Evolutionary conservation across 2,329 filamentous ascomycete genomes (phyloP).

Genomic region (Fusarium pseudocircinatum): DNA sequence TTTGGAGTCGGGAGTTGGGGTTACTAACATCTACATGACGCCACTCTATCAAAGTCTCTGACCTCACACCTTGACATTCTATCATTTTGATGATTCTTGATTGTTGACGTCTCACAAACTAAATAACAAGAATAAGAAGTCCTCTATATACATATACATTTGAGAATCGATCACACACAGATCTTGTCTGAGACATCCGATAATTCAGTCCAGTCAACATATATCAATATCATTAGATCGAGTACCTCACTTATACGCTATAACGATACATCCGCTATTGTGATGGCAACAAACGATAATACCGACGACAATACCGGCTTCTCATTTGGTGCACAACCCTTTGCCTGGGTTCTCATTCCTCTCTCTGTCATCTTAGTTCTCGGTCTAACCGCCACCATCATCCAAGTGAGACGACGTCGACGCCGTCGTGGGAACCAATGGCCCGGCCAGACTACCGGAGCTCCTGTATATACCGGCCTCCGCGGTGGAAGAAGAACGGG

Average conservation of each 20-base stretch:
- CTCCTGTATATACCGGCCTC: constrained; percentile 38
- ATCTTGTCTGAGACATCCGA: not conserved
- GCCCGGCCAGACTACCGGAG: constrained; percentile 16
- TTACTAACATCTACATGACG: constrained; percentile 16
- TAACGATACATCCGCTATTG: not conserved
- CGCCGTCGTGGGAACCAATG: constrained; percentile 32
- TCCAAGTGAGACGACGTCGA: constrained; percentile 55
- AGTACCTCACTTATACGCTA: not conserved
- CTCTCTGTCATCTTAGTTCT: constrained; percentile 57
- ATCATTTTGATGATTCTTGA: not conserved
- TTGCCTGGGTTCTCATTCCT: constrained; percentile 65
- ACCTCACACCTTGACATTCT: constrained; percentile 5
- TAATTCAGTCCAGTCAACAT: not conserved
- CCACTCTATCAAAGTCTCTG: constrained; percentile 25
- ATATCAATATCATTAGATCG: not conserved
- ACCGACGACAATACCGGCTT: constrained; percentile 25
- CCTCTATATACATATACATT: not conserved
- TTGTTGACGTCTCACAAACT: not conserved
- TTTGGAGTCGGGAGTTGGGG: not conserved
- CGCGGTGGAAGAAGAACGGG: constrained; percentile 9
- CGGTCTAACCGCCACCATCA: constrained; percentile 50
- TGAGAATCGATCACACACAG: not conserved
- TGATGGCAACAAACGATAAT: constrained; percentile 18
- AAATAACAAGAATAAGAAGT: not conserved
- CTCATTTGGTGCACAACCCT: constrained; percentile 57